These are phyloP conservation scores for Candida oleophila DNA, from an alignment of 805 yeast genomes.

Conservation along the genomic window DNA sequence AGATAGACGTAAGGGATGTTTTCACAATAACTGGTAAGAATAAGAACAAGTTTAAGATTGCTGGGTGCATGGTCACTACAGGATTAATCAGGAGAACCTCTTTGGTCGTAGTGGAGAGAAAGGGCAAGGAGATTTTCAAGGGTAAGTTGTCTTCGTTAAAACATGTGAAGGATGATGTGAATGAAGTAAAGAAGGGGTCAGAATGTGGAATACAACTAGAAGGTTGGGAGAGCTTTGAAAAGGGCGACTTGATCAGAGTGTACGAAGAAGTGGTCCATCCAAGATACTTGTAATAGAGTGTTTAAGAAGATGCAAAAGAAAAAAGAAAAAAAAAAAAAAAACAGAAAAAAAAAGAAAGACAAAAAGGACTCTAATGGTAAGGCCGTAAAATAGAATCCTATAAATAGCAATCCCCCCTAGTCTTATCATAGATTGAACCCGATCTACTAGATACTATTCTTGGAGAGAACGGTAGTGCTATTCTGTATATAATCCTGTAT, in stretches of 20 bases:
- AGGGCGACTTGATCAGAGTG: constrained; percentile 74
- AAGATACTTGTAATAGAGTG: constrained; percentile 26
- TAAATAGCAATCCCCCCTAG: too few relatives aligned
- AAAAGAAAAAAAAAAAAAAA: constrained; percentile 1
- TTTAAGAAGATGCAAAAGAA: background rate
- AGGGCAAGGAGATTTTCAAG: constrained; percentile 43
- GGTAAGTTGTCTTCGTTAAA: constrained; percentile 75
- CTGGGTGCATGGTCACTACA: constrained; percentile 79
- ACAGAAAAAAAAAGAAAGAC: too few relatives aligned
- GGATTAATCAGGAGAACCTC: constrained; percentile 68
- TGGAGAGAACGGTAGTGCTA: background rate
- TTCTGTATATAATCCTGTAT: constrained; percentile 6
- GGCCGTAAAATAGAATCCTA: too few relatives aligned
- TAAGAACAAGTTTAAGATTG: constrained; percentile 60
- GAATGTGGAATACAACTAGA: constrained; percentile 87
- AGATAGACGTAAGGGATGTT: constrained; percentile 65
- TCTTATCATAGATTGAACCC: too few relatives aligned
- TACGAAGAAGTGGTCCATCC: constrained; percentile 59
- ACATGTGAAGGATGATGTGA: constrained; percentile 76
- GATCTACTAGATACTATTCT: too few relatives aligned
- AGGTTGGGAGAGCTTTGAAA: constrained; percentile 64
- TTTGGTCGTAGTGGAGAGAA: constrained; percentile 56
- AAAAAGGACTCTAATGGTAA: too few relatives aligned
- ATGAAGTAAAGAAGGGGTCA: constrained; percentile 75
- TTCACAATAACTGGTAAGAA: constrained; percentile 65